Conservation (phyloP, 345 rosid genomes). For the Melaleuca quinquenervia region DNA sequence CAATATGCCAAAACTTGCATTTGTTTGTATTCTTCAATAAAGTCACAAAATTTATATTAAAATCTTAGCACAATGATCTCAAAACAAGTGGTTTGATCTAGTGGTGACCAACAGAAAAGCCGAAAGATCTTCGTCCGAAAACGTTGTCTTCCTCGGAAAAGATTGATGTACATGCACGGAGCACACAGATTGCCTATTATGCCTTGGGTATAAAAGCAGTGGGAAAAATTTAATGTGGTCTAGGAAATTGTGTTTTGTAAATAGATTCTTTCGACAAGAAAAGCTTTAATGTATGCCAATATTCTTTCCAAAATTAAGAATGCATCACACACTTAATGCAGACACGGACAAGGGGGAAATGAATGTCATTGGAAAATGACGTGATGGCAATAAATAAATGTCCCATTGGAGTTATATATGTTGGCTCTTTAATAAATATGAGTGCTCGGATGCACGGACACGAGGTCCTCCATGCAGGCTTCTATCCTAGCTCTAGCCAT, state of each 20-base stretch:
- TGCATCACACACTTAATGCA: background rate
- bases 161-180: background rate
- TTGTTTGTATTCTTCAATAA: background rate
- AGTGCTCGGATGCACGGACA: background rate
- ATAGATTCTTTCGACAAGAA: background rate
- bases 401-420: background rate
- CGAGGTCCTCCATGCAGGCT: background rate
- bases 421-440: background rate
- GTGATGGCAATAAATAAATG: background rate
- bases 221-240: background rate
- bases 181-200: background rate
- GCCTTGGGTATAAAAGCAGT: background rate
- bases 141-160: background rate
- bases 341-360: background rate
- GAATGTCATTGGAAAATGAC: background rate
- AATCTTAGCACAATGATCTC: background rate
- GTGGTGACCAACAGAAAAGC: background rate
- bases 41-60: too few relatives aligned
- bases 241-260: background rate
- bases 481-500: background rate
- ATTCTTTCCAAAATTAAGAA: background rate
- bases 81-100: background rate
- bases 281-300: background rate
- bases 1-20: background rate
- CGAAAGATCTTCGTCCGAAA: background rate